A percentile compares a stretch with the other conserved stretches of the same genome.
These are phyloP conservation scores for Coemansia sp. DNA, from an alignment of 192 early-diverging fungal species.

Conservation along the genomic window DNA sequence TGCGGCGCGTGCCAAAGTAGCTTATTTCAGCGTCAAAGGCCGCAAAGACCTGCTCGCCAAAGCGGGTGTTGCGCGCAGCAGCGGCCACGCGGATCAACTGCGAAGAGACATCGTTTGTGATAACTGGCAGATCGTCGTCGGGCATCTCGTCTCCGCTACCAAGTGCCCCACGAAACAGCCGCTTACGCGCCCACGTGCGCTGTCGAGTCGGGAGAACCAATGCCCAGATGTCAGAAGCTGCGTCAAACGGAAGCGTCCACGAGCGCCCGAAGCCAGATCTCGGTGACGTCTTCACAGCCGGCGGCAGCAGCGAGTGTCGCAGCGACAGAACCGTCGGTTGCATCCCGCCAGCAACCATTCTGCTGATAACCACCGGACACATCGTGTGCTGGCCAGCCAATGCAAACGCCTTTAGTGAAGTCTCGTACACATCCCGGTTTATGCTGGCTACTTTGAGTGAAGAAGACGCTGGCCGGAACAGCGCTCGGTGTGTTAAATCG, in stretches of 20 bases:
- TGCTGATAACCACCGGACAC: slow-evolving; percentile 26
- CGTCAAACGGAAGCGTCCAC: slow-evolving; percentile 37
- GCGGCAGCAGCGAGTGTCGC: slow-evolving; percentile 41
- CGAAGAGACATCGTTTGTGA: slow-evolving; percentile 45
- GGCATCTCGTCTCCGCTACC: background rate
- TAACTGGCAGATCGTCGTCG: slow-evolving; percentile 26
- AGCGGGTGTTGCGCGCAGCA: slow-evolving; percentile 32
- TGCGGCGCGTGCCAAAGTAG: background rate
- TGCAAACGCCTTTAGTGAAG: slow-evolving; percentile 35
- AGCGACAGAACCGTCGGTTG: slow-evolving; percentile 32
- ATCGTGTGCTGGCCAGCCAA: slow-evolving; percentile 30
- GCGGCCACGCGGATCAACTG: slow-evolving; percentile 46
- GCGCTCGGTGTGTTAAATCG: slow-evolving; percentile 12
- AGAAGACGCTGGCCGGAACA: slow-evolving; percentile 6
- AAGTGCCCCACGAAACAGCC: background rate
- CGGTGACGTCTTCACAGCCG: slow-evolving; percentile 5
- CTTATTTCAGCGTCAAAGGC: slow-evolving; percentile 17
- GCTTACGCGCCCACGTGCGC: slow-evolving; percentile 18
- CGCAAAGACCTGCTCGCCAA: slow-evolving; percentile 45
- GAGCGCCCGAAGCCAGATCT: slow-evolving; percentile 13
- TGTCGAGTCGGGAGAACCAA: slow-evolving; percentile 23
- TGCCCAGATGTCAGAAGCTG: slow-evolving; percentile 33
- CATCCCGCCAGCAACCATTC: slow-evolving; percentile 27
- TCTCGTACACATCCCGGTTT: slow-evolving; percentile 37
- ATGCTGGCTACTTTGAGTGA: slow-evolving; percentile 8